These are phyloP conservation scores for Physcomitrium patens DNA, from an alignment of 225 moss, liverwort and hornwort species.

Conservation along the genomic window DNA sequence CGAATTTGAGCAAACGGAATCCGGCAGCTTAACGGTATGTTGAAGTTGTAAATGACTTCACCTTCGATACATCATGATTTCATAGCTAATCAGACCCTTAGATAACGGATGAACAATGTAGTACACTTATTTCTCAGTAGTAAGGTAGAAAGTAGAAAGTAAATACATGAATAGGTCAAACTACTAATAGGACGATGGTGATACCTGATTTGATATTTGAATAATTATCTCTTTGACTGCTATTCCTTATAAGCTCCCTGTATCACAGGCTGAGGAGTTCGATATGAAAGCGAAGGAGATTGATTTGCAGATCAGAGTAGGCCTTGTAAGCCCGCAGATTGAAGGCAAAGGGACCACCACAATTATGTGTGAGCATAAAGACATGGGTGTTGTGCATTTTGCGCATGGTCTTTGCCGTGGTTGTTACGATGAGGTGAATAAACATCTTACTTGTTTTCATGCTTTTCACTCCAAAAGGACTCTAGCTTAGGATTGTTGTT, in stretches of 20 bases:
- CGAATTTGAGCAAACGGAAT: conserved; percentile 97
- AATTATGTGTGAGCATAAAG: conserved; percentile 93
- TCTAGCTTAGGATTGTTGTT: not conserved
- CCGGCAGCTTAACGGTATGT: conserved; percentile 94
- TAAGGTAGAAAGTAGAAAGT: not conserved
- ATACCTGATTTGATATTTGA: conserved; percentile 18
- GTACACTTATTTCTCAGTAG: not conserved
- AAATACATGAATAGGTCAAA: not conserved
- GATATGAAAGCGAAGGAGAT: conserved; percentile 90
- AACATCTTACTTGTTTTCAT: conserved; percentile 6
- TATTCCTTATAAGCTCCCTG: conserved; percentile 28
- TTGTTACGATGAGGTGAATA: conserved; percentile 92
- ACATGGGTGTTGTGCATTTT: conserved; percentile 77
- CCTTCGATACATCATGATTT: conserved; percentile 16
- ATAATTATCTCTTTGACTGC: conserved; percentile 17
- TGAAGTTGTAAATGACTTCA: not conserved
- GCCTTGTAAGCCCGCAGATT: conserved; percentile 49
- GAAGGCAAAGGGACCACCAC: conserved; percentile 71
- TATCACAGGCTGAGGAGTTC: conserved; percentile 88
- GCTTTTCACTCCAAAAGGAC: not conserved
- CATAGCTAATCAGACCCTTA: not conserved
- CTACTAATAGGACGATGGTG: conserved; percentile 18
- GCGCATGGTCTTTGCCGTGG: conserved; percentile 93
- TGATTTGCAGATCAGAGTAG: conserved; percentile 73
- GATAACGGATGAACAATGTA: not conserved